Evolutionary conservation across 768 basidiomycete genomes (phyloP), one percentile per base, ranked within the genome.

Genomic region (Termitomyces sp.): DNA sequence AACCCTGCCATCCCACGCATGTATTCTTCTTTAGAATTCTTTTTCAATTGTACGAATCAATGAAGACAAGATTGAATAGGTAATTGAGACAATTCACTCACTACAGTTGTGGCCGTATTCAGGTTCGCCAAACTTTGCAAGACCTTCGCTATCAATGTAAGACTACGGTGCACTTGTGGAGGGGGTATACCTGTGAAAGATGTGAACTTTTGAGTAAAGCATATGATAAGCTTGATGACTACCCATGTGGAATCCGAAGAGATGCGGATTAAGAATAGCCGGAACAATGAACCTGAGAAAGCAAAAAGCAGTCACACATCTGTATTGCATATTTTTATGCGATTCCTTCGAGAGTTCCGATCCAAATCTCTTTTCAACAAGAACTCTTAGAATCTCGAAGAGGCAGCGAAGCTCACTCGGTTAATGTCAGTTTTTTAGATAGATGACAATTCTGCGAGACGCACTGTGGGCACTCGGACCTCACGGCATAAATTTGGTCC

Each of bases 241-340:
- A 89, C 90, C 90, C 66, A 83, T 82, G 60, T 76, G 84, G 50
- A 95, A 74, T 24, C 88, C 85, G 64, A 90, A 94, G 5, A 92
- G 70, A 68, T 93, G 88, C 1, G 93, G 93, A 66, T 90, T 82
- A n/a, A 94, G 77, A 55, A 95, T 88, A 22, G 89, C 93, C 34
- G 93, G 93, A 24, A 91, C 89, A 57, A 95, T 87, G 68, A 94
- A 93, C 41, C 93, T 82, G 42, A 95, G 77, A 70, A 94, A 95
- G 66, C 88, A 84, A 66, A 95, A 94, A 1, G 93, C 92, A 35
- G 88, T 90, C 42, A 95, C 88, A 62, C 87, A 85, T 66, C 93
- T 91, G 79, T 82, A 84, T 34, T 83, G 88, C 32, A 91, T 70
- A 32, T 87, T 77, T 40, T 68, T 71, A 57, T 77, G 78, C 26